Conservation (phyloP, 352 stramenopile species). For the Elongisporangium prolatum region DNA sequence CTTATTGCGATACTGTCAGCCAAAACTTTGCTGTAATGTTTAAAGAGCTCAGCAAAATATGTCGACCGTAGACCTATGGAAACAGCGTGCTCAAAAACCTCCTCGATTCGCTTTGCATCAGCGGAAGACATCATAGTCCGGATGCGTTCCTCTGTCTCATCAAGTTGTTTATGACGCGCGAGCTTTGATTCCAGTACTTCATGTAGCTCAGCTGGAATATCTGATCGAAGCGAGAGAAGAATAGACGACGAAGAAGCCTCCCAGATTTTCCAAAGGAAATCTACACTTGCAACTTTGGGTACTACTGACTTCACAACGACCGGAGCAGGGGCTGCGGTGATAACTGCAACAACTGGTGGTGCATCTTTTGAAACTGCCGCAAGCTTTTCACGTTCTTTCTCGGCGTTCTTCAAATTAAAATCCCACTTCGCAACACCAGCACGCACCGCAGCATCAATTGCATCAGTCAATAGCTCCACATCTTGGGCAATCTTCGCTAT, state of each 20-base stretch:
- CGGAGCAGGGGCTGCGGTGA: background rate
- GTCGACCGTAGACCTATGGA: conserved; percentile 49
- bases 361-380: conserved; percentile 8
- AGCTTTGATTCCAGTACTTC: conserved; percentile 36
- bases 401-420: conserved; percentile 78
- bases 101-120: conserved; percentile 36
- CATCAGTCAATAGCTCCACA: conserved; percentile 56
- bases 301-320: background rate
- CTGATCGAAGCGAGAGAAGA: conserved; percentile 17
- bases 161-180: conserved; percentile 34
- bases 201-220: conserved; percentile 18
- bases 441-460: conserved; percentile 52
- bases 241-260: conserved; percentile 18
- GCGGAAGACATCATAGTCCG: conserved; percentile 22
- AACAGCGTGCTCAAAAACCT: conserved; percentile 49
- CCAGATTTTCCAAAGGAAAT: conserved; percentile 40
- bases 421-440: conserved; percentile 75
- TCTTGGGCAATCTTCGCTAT: conserved; percentile 71
- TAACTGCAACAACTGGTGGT: background rate
- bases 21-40: conserved; percentile 27
- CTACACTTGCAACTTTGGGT: conserved; percentile 8
- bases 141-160: conserved; percentile 31
- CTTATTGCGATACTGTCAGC: conserved; percentile 7
- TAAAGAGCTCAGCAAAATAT: conserved; percentile 42
- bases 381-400: conserved; percentile 61